A percentile compares a stretch with the other conserved stretches of the same genome.
phyloP scores from a whole-genome alignment of 108 stramenopile species.

The Epipyxis sp. region DNA sequence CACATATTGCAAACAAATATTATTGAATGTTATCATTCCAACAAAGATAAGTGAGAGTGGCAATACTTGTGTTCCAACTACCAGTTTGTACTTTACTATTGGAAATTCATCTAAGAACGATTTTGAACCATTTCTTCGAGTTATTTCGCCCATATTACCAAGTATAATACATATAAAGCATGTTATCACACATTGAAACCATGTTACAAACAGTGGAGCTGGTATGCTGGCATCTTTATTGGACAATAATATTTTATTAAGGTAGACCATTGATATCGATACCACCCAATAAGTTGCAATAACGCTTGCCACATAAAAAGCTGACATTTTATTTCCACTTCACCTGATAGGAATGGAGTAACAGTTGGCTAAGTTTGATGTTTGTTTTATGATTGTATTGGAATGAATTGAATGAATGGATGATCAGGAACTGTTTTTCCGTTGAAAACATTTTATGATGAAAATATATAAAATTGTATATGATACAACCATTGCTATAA shows the following conservation, averaged over 20 bases:
- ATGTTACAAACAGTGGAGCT: slow-evolving; percentile 88
- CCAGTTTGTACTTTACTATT: slow-evolving; percentile 65
- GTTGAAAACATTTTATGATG: too few species aligned
- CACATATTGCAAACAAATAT: slow-evolving; percentile 84
- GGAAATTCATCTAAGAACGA: slow-evolving; percentile 75
- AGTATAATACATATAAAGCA: slow-evolving; percentile 72
- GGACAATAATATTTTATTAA: slow-evolving; percentile 84
- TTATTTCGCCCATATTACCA: slow-evolving; percentile 61
- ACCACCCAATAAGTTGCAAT: slow-evolving; percentile 67
- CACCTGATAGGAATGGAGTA: too few species aligned
- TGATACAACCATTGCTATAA: too few species aligned
- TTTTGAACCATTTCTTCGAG: slow-evolving; percentile 35
- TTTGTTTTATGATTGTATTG: too few species aligned
- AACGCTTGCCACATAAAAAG: slow-evolving; percentile 55
- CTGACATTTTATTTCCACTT: too few species aligned
- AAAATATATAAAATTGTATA: too few species aligned
- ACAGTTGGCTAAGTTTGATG: too few species aligned
- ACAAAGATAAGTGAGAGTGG: slow-evolving; percentile 81
- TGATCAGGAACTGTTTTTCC: too few species aligned
- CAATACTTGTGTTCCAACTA: slow-evolving; percentile 60
- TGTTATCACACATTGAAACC: slow-evolving; percentile 83
- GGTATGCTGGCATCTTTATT: slow-evolving; percentile 69
- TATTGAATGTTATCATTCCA: slow-evolving; percentile 93
- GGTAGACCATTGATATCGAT: slow-evolving; percentile 79
- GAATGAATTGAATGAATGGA: too few species aligned